phyloP scores from a whole-genome alignment of 441 rosid species.

The Gossypium davidsonii region DNA sequence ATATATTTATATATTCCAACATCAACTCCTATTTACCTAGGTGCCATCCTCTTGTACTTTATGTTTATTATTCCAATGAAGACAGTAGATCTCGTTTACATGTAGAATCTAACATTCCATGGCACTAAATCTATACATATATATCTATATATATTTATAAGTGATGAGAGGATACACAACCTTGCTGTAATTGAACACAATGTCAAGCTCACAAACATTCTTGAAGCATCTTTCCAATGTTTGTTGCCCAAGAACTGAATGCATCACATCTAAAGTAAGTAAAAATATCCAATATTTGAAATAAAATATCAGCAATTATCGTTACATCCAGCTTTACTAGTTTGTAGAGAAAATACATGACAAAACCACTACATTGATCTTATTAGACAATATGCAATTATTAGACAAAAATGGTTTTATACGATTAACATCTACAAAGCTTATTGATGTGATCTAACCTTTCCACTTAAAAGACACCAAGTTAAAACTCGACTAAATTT shows the following conservation, averaged over 20 bases:
- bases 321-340: neutral
- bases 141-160: neutral
- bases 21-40: neutral
- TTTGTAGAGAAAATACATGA: neutral
- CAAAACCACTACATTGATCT: neutral
- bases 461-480: neutral
- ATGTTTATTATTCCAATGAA: neutral
- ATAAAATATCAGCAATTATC: constrained; percentile 2
- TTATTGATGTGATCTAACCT: neutral
- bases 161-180: constrained; percentile 27
- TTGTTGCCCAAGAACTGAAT: constrained; percentile 92
- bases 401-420: neutral
- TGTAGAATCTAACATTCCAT: neutral
- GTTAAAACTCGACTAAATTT: neutral
- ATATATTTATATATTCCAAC: neutral
- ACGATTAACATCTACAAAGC: neutral
- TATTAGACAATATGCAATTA: neutral
- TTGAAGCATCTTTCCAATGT: constrained; percentile 96
- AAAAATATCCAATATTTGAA: constrained; percentile 17
- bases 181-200: constrained; percentile 86
- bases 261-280: constrained; percentile 14
- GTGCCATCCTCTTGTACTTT: neutral
- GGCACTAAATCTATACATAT: neutral
- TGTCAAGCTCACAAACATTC: constrained; percentile 91
- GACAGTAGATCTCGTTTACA: neutral